phyloP scores from a whole-genome alignment of 805 yeast genomes.

The Hyphopichia homilentoma region DNA sequence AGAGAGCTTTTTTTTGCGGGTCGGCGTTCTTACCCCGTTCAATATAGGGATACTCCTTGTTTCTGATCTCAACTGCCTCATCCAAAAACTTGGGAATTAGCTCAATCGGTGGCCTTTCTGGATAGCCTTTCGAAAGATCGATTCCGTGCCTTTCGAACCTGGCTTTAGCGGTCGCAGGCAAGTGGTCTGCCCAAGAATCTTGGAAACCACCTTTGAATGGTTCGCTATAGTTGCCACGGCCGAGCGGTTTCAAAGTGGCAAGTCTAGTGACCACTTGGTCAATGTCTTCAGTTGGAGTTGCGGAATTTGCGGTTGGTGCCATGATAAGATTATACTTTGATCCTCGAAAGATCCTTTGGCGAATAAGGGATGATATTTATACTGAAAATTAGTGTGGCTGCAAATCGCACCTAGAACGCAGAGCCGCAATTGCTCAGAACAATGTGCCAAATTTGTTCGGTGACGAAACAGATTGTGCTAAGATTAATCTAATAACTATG shows the following conservation, averaged over 20 bases:
- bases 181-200: slow-evolving; percentile 6
- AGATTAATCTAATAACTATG: no score
- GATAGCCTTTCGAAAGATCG: slow-evolving; percentile 38
- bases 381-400: no score
- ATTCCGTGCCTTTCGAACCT: slow-evolving; percentile 32
- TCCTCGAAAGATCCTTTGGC: no score
- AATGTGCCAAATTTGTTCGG: no score
- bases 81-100: slow-evolving; percentile 36
- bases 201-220: slow-evolving; percentile 6
- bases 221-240: slow-evolving; percentile 8
- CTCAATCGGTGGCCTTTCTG: slow-evolving; percentile 29
- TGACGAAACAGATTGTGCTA: no score
- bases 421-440: no score
- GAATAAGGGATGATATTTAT: no score
- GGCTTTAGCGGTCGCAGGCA: slow-evolving; percentile 20
- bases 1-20: slow-evolving; percentile 33
- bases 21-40: slow-evolving; percentile 36
- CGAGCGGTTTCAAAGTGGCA: slow-evolving; percentile 13
- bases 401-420: no score
- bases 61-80: slow-evolving; percentile 35
- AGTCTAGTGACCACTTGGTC: slow-evolving; percentile 11
- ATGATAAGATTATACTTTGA: no score
- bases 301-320: slow-evolving; percentile 14
- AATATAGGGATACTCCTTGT: slow-evolving; percentile 28
- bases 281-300: slow-evolving; percentile 6